Percentiles rank a stretch among this genome's conserved stretches.
Evolutionary conservation across 106 monocot genomes (phyloP).

Genomic region (Acorus gramineus): DNA sequence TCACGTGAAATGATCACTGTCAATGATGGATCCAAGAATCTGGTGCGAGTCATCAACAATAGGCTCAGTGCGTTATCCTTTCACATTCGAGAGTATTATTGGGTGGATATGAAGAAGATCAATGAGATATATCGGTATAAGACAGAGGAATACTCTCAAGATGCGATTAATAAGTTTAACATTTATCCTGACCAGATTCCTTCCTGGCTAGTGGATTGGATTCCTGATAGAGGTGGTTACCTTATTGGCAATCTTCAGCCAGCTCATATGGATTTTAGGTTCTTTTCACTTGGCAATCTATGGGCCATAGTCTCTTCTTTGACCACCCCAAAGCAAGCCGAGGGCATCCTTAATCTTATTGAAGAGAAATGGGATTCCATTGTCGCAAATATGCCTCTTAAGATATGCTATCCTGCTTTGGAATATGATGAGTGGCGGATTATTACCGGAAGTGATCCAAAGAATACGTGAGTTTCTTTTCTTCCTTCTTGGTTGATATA

Average conservation of each 20-base stretch:
- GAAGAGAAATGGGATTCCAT: slow-evolving; percentile 19
- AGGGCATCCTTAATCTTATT: slow-evolving; percentile 17
- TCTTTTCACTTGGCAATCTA: slow-evolving; percentile 21
- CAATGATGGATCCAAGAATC: slow-evolving; percentile 8
- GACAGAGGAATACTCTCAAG: slow-evolving; percentile 22
- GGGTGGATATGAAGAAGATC: slow-evolving; percentile 17
- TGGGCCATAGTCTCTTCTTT: slow-evolving; percentile 16
- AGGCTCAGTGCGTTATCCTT: slow-evolving; percentile 14
- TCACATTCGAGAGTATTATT: slow-evolving; percentile 21
- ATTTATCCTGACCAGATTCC: slow-evolving; percentile 30
- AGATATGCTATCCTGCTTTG: slow-evolving; percentile 20
- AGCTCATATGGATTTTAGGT: slow-evolving; percentile 22
- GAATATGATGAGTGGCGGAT: slow-evolving; percentile 18
- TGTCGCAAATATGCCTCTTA: slow-evolving; percentile 22
- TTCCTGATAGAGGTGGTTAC: slow-evolving; percentile 20
- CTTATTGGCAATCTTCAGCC: slow-evolving; percentile 21
- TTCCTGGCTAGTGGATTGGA: slow-evolving; percentile 23
- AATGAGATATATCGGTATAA: slow-evolving; percentile 21
- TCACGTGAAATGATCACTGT: slow-evolving; percentile 14
- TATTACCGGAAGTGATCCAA: slow-evolving; percentile 17
- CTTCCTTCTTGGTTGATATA: neutral
- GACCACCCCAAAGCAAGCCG: slow-evolving; percentile 10
- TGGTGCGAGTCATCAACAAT: slow-evolving; percentile 8
- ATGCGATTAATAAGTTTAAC: slow-evolving; percentile 37
- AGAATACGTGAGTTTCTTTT: slow-evolving; percentile 8